Percentiles rank a stretch among this genome's conserved stretches.
Evolutionary conservation across 2,329 filamentous ascomycete genomes (phyloP).

Genomic region (Amesomyces nigricolor): DNA sequence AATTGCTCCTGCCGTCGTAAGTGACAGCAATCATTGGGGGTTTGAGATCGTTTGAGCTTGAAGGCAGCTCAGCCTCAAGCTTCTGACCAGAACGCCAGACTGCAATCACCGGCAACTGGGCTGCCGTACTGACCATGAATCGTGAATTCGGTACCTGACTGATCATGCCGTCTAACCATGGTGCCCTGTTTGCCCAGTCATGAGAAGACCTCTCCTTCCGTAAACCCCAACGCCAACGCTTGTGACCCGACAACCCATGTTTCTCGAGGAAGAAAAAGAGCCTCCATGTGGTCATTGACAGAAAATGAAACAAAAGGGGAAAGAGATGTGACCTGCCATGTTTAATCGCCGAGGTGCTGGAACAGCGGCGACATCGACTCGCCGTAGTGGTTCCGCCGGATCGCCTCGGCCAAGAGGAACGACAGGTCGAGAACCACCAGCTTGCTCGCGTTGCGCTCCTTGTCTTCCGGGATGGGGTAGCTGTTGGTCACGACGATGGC

Average conservation of each 20-base stretch:
- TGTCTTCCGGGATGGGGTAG: constrained; percentile 79
- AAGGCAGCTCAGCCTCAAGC: neutral
- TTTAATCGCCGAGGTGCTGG: constrained; percentile 57
- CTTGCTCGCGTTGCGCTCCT: constrained; percentile 67
- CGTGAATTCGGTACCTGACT: constrained; percentile 27
- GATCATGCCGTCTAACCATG: constrained; percentile 23
- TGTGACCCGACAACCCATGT: constrained; percentile 19
- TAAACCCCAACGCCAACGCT: constrained; percentile 26
- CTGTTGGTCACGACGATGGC: constrained; percentile 94
- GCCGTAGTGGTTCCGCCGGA: constrained; percentile 93
- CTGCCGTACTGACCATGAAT: constrained; percentile 17
- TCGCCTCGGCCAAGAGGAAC: constrained; percentile 81
- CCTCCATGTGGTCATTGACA: neutral
- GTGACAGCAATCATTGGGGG: constrained; percentile 66
- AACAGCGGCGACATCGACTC: constrained; percentile 71
- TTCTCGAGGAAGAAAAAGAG: constrained; percentile 17
- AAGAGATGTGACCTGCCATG: constrained; percentile 19
- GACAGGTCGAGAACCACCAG: constrained; percentile 86
- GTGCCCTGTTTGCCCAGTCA: constrained; percentile 15
- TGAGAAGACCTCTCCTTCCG: constrained; percentile 14
- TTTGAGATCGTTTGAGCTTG: neutral
- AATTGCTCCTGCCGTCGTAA: constrained; percentile 64
- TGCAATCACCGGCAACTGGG: constrained; percentile 14
- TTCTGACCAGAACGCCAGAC: neutral
- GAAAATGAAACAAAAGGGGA: constrained; percentile 10